Evolutionary conservation across 495 filamentous ascomycete genomes (phyloP), one percentile per base, ranked within the genome.

Genomic region (Xylaria longipes): DNA sequence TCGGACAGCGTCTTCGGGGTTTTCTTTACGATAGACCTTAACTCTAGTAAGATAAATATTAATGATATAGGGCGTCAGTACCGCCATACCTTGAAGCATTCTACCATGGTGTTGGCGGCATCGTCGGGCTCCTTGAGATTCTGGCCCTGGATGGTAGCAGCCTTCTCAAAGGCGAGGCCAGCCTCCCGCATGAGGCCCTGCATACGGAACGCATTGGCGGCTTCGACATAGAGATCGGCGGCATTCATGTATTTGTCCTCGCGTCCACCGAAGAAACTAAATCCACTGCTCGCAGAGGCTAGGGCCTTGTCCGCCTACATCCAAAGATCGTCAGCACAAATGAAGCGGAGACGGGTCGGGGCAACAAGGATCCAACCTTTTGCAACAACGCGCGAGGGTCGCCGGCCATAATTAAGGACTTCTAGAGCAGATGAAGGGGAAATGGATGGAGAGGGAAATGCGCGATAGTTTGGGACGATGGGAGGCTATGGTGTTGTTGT

Each of bases 61-160:
- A 22, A 5, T 20, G 1, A 27, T 4, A 22, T 11, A 48, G 20
- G 37, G 15, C 2, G 27, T 69, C 52, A 25, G 4, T 15, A 11
- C 12, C 8, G 4, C 31, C 37, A 29, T 46, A 71, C 69, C 67
- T 78, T 78, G 65, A 78, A 80, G 74, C 76, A 75, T 76, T 92
- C 90, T 78, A 87, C 84, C 70, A 92, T 83, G 58, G 90, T 89
- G 78, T 95, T 95, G 45, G 95, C 94, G 39, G 92, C 92, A 78
- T 97, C 94, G 78, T 96, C 92, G 56, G 92, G 92, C 77, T 97
- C 94, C 79, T 92, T 94, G 54, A 97, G 87, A 70, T 94, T 89
- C 61, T 90, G 86, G 7, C 76, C 85, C 81, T 96, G 93, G 56
- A 97, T 89, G 5, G 84, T 74, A 27, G 94, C 94, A 15, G 93